Base-by-base conservation (phyloP, 306 rosid species). In the Delonix regia region DNA sequence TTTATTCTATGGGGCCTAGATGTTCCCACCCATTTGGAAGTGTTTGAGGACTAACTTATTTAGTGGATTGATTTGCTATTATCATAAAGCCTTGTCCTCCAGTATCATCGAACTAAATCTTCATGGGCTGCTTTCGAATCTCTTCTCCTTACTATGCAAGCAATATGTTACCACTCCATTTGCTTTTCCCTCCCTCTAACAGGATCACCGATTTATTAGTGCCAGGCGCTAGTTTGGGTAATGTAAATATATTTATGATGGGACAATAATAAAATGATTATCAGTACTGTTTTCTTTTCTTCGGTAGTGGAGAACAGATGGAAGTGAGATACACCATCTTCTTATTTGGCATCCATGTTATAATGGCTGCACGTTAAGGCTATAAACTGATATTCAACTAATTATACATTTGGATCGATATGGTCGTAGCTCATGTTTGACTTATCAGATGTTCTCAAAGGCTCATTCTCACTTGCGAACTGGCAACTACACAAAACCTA, bases 231-330 rank as follows among this genome's bases (percentile, higher is more conserved):
- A 18, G n/a, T 18, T 47, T 13, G 48, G 15, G 14, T 1, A 21
- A 10, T 59, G 18, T 18, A 22, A 65, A 64, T 65, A 44, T 44
- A 44, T 3, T 12, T 12, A 47, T 47, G 16, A 47, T 47, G 83
- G 44, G 79, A 80, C 84, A 80, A 65, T 74, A 65, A 74, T 44
- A 72, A 64, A 38, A 74, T n/a, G n/a, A n/a, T 55, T 33, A 76
- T 76, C 81, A 30, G n/a, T 74, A n/a, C n/a, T n/a, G 57, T 59
- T 69, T 15, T 27, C 13, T 48, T 34, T 48, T 69, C 30, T 61
- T 61, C 38, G 30, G 6, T 69, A 70, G 74, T 81, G 85, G 74
- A 66, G 65, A 69, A 60, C 85, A 81, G 33, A 69, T 71, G 68
- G 52, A 82, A 39, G 74, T 42, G 38, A 76, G 15, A 52, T 72